These are phyloP conservation scores for Ceratobasidium sp. DNA, from an alignment of 1,284 basidiomycete species.

Conservation along the genomic window DNA sequence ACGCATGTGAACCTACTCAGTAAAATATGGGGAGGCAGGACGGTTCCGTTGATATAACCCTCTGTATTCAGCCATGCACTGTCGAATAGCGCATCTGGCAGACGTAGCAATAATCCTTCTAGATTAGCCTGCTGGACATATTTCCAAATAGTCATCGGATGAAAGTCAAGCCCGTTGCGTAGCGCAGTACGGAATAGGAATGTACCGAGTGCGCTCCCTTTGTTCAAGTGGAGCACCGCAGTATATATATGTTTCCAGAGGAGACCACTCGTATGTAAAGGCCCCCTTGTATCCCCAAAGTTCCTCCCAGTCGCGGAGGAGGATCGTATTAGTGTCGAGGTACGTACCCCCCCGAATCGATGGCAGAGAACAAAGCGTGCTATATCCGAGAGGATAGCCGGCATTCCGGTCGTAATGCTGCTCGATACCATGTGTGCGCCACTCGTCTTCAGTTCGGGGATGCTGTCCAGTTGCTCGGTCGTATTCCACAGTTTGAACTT, in stretches of 20 bases:
- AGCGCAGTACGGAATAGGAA: no score
- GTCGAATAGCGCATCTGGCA: constrained; percentile 86
- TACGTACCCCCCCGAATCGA: no score
- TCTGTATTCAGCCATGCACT: constrained; percentile 90
- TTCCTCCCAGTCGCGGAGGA: constrained; percentile 92
- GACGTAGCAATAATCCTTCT: constrained; percentile 71
- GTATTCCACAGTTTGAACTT: no score
- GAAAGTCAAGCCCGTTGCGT: no score
- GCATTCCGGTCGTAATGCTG: constrained; percentile 66
- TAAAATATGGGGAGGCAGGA: constrained; percentile 84
- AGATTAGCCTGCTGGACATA: constrained; percentile 80
- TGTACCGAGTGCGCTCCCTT: no score
- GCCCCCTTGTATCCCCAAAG: constrained; percentile 87
- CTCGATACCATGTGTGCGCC: constrained; percentile 61
- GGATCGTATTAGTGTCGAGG: no score
- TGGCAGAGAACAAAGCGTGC: no score
- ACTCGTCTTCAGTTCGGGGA: no score
- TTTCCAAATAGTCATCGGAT: constrained; percentile 81
- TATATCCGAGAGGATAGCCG: constrained; percentile 81
- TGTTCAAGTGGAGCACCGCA: constrained; percentile 83
- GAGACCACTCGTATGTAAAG: constrained; percentile 86
- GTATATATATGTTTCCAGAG: constrained; percentile 84
- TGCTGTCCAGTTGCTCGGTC: no score
- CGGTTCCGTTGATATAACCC: constrained; percentile 78
- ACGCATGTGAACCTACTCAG: constrained; percentile 59